Evolutionary conservation across 345 rosid species (phyloP), one percentile per base, ranked within the genome.

Genomic region (Pugionium dolabratum): DNA sequence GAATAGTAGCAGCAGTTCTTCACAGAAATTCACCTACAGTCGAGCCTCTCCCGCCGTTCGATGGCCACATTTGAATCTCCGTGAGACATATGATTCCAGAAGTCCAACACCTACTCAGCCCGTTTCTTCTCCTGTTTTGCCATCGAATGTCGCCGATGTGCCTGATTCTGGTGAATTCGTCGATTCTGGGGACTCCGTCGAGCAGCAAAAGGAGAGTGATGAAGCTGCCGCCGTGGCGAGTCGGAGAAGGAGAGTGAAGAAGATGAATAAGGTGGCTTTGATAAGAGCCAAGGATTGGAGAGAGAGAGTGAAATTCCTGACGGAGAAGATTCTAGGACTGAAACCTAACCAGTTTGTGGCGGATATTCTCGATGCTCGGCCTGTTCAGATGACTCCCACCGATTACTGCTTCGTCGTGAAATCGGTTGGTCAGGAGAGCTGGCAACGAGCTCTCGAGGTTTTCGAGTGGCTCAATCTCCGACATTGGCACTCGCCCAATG

Each of bases 361-460:
- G 4, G 94, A 86, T 70, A 89, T 88, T 49, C 78, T 93, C 79
- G 97, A 88, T 68, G 84, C 77, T 11, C 66, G 84, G 4, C 68
- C 66, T 39, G 94, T 85, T 51, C 97, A 88, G 84, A 84, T 93
- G 98, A 88, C 97, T 27, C 96, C 98, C 0, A 84, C 91, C 0
- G 97, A 93, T 82, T 85, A 83, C 58, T 88, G 92, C 76, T 85
- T 85, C 70, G 87, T 88, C 28, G 97, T 90, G 48, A 93, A 93
- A 71, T 83, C 80, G 62, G 94, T 93, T 27, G 99, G 99, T 9
- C 83, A 79, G 45, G 80, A 64, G 72, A 90, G 68, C 74, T 93
- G 99, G 99, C 90, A 90, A n/a, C 88, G 97, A 5, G 91, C 92
- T 4, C 63, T 90, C 44, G 97, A 90, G 83, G 92, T 93, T 37